Base-by-base conservation (phyloP, 148 eudicot species). In the Chenopodium quinoa region DNA sequence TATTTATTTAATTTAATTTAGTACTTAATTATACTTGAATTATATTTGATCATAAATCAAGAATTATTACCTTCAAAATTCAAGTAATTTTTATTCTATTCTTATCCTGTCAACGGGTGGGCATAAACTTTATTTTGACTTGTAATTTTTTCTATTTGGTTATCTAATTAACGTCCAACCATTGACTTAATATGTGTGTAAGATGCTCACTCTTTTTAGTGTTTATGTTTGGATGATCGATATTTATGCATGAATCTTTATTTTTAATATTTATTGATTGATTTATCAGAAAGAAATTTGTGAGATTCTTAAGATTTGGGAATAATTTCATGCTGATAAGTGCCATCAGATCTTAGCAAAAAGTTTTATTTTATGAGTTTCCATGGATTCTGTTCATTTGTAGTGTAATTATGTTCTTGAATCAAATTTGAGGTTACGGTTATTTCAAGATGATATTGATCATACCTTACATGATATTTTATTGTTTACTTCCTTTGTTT, bases 81-180 rank as follows among this genome's bases (percentile, higher is more conserved):
- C 3, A 10, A 50, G 54, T 50, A 11, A 29, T 47, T 60, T 4
- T 31, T 73, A 75, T 65, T 60, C 74, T 74, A 64, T 64, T 74
- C 68, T 81, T 82, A 77, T 77, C 84, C 10, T 82, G 84, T 82
- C 85, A 63, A 72, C 46, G 44, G 56, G 54, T 25, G 73, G 44
- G 76, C 34, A 72, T 72, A 80, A 60, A n/a, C 62, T 73, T 73
- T 64, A 19, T 1, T 69, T 71, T 70, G 81, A 71, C 64, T 70
- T 77, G 0, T 1, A 29, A 50, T n/a, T 69, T 27, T 4, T 25
- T 4, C 17, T 70, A 34, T 32, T 32, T 78, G 71, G 56, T 66
- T 66, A 63, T 54, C 66, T 14, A 13, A 50, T 63, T 19, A 12
- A 37, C 56, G 37, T 73, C 75, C 50, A 65, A 32, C 44, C 77